Evolutionary conservation across 164 flowering plant species (phyloP).

Genomic region (Vitis riparia): DNA sequence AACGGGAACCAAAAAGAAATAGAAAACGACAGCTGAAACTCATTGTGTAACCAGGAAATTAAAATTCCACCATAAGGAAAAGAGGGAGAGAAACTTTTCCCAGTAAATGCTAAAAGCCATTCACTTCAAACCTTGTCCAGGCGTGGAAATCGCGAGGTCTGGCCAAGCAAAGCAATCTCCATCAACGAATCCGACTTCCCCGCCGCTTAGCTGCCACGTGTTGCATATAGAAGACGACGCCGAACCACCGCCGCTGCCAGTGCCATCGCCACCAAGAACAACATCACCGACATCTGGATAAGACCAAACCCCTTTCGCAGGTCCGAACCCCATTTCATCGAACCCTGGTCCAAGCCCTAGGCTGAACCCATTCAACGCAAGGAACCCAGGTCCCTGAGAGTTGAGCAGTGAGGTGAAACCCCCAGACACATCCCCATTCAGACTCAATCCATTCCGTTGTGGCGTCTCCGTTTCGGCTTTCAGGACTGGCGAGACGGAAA

Average conservation of each 20-base stretch:
- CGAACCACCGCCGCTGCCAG: constrained; percentile 4
- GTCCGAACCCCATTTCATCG: constrained; percentile 31
- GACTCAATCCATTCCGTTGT: constrained; percentile 4
- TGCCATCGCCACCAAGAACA: constrained; percentile 7
- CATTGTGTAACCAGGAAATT: not conserved
- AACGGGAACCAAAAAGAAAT: not conserved
- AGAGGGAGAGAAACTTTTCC: not conserved
- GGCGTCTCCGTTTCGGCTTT: not conserved
- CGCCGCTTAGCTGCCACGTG: constrained; percentile 31
- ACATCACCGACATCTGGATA: constrained; percentile 18
- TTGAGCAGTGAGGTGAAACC: constrained; percentile 31
- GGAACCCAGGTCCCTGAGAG: constrained; percentile 27
- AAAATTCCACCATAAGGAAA: not conserved
- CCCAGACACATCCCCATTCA: constrained; percentile 12
- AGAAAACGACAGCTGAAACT: not conserved
- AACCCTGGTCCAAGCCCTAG: constrained; percentile 24
- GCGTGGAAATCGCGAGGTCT: constrained; percentile 48
- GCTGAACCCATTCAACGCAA: constrained; percentile 37
- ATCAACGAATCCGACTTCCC: constrained; percentile 19
- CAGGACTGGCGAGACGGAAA: not conserved
- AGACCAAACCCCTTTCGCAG: constrained; percentile 17
- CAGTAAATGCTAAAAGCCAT: not conserved
- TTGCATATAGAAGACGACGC: constrained; percentile 13
- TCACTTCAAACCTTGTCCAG: constrained; percentile 34
- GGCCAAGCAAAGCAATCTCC: constrained; percentile 53